Evolutionary conservation across 352 stramenopile genomes (phyloP).

Genomic region (Pythium biforme): DNA sequence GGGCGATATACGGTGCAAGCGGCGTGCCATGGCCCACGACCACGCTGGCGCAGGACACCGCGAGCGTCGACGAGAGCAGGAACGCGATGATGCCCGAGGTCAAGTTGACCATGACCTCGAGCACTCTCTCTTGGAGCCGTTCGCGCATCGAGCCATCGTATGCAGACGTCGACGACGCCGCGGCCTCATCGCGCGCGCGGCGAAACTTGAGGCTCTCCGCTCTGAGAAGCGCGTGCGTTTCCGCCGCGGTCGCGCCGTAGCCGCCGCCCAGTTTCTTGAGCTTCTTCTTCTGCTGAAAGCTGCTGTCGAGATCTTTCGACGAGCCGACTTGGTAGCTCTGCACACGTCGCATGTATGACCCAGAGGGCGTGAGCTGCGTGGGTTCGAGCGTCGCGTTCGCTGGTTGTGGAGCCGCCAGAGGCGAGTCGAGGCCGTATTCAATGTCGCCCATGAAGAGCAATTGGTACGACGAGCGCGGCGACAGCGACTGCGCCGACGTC

Average conservation of each 20-base stretch:
- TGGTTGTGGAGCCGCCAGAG: background rate
- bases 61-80: constrained; percentile 72
- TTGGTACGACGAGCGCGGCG: constrained; percentile 25
- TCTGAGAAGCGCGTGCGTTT: constrained; percentile 15
- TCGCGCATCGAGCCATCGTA: constrained; percentile 4
- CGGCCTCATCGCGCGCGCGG: background rate
- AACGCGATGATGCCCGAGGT: constrained; percentile 80
- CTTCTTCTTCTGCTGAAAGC: constrained; percentile 14
- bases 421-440: constrained; percentile 10
- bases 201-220: constrained; percentile 22
- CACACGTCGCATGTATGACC: constrained; percentile 48
- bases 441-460: constrained; percentile 19
- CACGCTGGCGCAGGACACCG: constrained; percentile 78
- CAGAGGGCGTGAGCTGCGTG: constrained; percentile 20
- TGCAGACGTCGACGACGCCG: background rate
- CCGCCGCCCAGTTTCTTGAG: background rate
- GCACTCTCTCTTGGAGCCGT: constrained; percentile 20
- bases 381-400: constrained; percentile 10
- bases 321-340: constrained; percentile 52
- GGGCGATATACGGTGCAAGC: constrained; percentile 56
- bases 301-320: background rate
- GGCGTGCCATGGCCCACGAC: constrained; percentile 67
- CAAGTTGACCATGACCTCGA: constrained; percentile 54
- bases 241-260: background rate
- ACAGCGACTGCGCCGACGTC: constrained; percentile 47